A percentile compares a stretch with the other conserved stretches of the same genome.
Conservation (phyloP, 768 basidiomycete genomes). For the Russula earlei region DNA sequence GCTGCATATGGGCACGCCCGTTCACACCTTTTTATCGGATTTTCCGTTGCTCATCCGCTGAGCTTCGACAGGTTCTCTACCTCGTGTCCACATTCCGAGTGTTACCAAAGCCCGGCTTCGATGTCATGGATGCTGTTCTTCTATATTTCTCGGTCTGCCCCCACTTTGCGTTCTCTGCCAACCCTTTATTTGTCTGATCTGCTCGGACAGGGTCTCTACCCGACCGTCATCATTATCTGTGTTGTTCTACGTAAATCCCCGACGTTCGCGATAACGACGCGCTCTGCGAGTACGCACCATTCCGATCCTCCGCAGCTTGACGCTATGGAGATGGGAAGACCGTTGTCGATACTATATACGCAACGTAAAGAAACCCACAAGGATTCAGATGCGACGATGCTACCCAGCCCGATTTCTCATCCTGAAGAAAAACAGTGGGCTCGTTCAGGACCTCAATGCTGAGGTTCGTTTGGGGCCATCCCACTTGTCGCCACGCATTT, state of each 20-base stretch:
- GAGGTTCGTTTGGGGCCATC: no score
- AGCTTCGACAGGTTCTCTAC: not conserved
- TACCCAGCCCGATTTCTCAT: not conserved
- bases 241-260: slow-evolving; percentile 8
- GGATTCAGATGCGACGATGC: not conserved
- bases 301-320: not conserved
- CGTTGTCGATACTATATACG: not conserved
- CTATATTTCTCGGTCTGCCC: slow-evolving; percentile 4
- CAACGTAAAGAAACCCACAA: not conserved
- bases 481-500: not conserved
- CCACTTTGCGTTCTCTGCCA: not conserved
- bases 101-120: slow-evolving; percentile 4
- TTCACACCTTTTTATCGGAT: not conserved
- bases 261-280: not conserved
- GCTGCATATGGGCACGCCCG: slow-evolving; percentile 2
- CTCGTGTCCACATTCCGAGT: not conserved
- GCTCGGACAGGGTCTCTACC: slow-evolving; percentile 5
- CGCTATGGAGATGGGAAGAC: not conserved
- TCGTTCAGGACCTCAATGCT: not conserved
- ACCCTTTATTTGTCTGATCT: not conserved
- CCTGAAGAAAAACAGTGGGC: not conserved
- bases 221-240: slow-evolving; percentile 6
- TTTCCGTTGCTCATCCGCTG: not conserved
- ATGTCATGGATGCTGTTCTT: slow-evolving; percentile 5
- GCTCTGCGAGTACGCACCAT: not conserved